These are phyloP conservation scores for Trichoderma breve DNA, from an alignment of 2,329 filamentous ascomycete genomes.

Conservation along the genomic window DNA sequence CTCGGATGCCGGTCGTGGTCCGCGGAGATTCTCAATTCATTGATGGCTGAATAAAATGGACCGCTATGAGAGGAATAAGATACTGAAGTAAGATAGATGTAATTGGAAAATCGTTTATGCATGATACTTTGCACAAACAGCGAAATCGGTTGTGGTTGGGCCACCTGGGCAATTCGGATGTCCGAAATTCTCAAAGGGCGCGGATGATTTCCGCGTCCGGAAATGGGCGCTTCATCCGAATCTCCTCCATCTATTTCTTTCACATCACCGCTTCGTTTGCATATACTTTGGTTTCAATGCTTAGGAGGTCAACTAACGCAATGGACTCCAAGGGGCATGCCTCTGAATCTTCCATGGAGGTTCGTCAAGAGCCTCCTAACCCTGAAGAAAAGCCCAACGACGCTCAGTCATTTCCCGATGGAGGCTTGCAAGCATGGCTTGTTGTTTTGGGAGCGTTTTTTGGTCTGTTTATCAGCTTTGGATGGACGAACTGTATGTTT, in stretches of 20 bases:
- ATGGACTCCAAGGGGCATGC: background rate
- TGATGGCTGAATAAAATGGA: background rate
- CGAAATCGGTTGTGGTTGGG: background rate
- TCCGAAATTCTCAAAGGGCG: constrained; percentile 2
- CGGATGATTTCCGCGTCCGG: background rate
- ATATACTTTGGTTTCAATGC: background rate
- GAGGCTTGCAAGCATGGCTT: background rate
- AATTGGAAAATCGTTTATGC: background rate
- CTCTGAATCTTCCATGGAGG: background rate
- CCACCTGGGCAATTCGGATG: background rate
- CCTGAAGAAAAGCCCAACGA: background rate
- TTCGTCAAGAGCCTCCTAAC: background rate
- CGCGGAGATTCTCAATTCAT: background rate
- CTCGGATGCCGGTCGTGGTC: background rate
- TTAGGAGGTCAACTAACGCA: background rate
- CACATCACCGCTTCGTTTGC: background rate
- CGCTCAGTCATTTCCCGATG: background rate
- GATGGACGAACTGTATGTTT: background rate
- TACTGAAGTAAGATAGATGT: background rate
- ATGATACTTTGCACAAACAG: background rate
- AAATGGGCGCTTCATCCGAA: background rate
- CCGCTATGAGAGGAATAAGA: background rate
- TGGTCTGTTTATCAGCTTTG: background rate
- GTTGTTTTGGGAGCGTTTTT: background rate
- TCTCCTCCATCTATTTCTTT: background rate